Evolutionary conservation across 179 eudicot species (phyloP).

Genomic region (Actinidia chinensis): DNA sequence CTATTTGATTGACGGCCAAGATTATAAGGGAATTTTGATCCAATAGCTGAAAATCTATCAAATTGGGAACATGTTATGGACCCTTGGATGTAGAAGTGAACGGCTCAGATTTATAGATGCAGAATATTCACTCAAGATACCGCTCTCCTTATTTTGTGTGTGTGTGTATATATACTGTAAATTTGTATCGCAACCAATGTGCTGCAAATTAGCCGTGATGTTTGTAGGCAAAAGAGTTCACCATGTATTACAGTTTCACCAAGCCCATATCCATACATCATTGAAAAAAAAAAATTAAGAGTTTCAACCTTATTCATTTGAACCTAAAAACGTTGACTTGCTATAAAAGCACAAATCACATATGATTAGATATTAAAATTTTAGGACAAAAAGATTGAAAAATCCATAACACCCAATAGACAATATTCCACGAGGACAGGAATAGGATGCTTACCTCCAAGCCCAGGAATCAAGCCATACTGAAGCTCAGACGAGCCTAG

Average conservation of each 20-base stretch:
- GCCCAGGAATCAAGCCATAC: conserved; percentile 76
- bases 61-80: too few species aligned
- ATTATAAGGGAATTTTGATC: too few species aligned
- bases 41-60: too few species aligned
- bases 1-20: too few species aligned
- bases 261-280: not conserved
- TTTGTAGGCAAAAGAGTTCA: not conserved
- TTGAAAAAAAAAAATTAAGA: not conserved
- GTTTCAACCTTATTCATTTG: not conserved
- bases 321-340: not conserved
- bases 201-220: not conserved
- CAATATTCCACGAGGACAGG: not conserved
- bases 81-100: too few species aligned
- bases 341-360: not conserved
- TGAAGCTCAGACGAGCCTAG: conserved; percentile 87
- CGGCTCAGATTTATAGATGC: too few species aligned
- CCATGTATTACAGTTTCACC: not conserved
- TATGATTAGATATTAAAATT: too few species aligned
- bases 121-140: too few species aligned
- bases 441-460: conserved; percentile 63
- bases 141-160: too few species aligned
- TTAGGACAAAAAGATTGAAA: too few species aligned
- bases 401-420: too few species aligned
- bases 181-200: not conserved
- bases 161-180: not conserved